Evolutionary conservation across 257 asterid species (phyloP).

Genomic region (Coffea canephora): DNA sequence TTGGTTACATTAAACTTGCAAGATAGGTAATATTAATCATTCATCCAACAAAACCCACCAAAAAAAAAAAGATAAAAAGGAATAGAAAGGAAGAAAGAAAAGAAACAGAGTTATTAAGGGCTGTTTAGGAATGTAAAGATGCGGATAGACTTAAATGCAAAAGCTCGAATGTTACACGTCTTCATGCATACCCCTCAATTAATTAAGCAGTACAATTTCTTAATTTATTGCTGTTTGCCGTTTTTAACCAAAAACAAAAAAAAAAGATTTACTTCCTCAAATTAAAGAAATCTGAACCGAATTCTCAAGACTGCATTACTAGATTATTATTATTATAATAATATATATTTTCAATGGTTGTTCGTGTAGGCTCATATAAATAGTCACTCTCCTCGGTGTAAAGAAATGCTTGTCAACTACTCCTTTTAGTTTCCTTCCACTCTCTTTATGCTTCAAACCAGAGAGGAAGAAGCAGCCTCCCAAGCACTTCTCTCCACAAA

Average conservation of each 20-base stretch:
- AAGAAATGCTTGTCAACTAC: constrained; percentile 87
- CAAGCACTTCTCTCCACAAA: constrained; percentile 12
- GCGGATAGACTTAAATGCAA: constrained; percentile 45
- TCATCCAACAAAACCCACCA: not conserved
- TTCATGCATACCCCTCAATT: constrained; percentile 34
- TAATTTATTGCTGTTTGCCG: constrained; percentile 57
- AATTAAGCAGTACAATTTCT: constrained; percentile 1
- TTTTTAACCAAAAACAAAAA: constrained; percentile 21
- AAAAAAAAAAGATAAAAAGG: not conserved
- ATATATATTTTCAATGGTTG: too few relatives aligned
- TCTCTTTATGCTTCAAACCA: constrained; percentile 44
- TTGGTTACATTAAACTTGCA: not conserved
- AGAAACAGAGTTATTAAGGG: constrained; percentile 22
- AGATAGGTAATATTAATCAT: not conserved
- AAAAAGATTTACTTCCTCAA: constrained; percentile 20
- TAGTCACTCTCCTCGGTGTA: constrained; percentile 35
- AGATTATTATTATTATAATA: not conserved
- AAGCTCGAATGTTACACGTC: constrained; percentile 74
- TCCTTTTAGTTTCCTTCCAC: constrained; percentile 61
- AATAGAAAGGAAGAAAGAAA: not conserved
- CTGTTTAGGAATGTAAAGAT: constrained; percentile 24
- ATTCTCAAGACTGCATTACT: constrained; percentile 10
- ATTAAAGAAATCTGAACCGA: constrained; percentile 24
- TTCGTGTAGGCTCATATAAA: constrained; percentile 26
- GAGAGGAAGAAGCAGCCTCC: constrained; percentile 21